Evolutionary conservation across 2,329 filamentous ascomycete genomes (phyloP), one percentile per base, ranked within the genome.

Genomic region (Scedosporium minutisporum): DNA sequence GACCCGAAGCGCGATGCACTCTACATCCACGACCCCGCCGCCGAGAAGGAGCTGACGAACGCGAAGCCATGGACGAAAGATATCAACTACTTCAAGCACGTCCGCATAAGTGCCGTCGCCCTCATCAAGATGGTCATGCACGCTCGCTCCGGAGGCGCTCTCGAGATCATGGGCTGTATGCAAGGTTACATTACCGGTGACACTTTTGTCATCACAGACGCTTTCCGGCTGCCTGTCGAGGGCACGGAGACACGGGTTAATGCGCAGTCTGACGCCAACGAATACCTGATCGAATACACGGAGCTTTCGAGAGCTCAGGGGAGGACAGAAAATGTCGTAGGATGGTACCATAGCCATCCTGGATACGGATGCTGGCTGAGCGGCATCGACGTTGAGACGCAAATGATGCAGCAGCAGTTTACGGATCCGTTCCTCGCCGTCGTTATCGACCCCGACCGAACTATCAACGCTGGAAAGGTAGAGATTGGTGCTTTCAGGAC

Each of bases 91-190:
- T 99, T 97, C 84, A 96, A 93, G 73, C 84, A 89, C 62, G 91
- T 97, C 57, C 91, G 93, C 70, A 93, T 99, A 76, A 96, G 91
- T 61, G 92, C 95, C 64, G 88, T 96, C 12, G 95, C 95, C 4
- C 84, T 99, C 64, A 85, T 97, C 68, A 99, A 99, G 78, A 99
- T 99, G 95, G 91, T 96, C 66, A 97, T 97, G 90, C 95, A 99
- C 74, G 95, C 95, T 9, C 90, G 95, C n/a, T 93, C 91, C 0
- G 95, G 95, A 67, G 93, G 95, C 63, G 86, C 85, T 29, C 83
- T 97, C 67, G 95, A 99, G 78, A 85, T 99, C 69, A 99, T 99
- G 95, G 95, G 95, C 63, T 76, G 99, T 69, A 99, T 99, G 95
- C 90, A 96, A 72, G 95, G 95, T 65, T 96, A 96, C 74, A 88